Evolutionary conservation across 805 yeast genomes (phyloP).

Genomic region (Lipomyces chichibuensis): DNA sequence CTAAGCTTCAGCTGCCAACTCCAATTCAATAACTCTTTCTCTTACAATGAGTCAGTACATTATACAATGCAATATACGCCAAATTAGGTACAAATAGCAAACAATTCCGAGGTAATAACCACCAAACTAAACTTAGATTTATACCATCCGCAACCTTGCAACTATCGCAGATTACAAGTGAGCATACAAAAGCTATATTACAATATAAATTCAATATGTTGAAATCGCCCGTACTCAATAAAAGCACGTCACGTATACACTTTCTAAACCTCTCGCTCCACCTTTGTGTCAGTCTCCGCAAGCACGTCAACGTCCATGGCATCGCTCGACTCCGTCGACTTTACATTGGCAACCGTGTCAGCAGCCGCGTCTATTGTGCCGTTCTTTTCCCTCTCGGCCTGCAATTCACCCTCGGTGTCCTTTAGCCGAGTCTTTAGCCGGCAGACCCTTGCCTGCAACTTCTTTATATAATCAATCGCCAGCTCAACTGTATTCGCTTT

Average conservation of each 20-base stretch:
- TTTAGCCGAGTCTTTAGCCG: constrained; percentile 29
- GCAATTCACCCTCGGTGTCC: constrained; percentile 9
- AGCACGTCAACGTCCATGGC: not conserved
- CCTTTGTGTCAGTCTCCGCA: not conserved
- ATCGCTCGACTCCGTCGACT: not conserved
- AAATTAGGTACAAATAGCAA: not conserved
- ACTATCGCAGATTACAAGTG: not conserved
- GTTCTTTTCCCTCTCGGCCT: constrained; percentile 11
- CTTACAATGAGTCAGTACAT: not conserved
- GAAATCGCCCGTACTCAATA: not conserved
- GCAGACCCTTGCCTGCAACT: constrained; percentile 48
- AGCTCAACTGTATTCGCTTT: constrained; percentile 95
- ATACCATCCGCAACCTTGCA: not conserved
- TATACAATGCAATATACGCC: not conserved
- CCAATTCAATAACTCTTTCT: not conserved
- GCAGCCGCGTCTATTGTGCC: not conserved
- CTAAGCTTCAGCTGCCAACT: not conserved
- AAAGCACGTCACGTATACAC: not conserved
- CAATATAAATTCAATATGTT: not conserved
- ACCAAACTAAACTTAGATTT: not conserved
- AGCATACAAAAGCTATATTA: not conserved
- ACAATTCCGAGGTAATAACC: not conserved
- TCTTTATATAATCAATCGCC: constrained; percentile 70
- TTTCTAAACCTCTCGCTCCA: constrained; percentile 1
- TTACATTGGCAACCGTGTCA: constrained; percentile 3